Percentiles rank a stretch among this genome's conserved stretches.
phyloP scores from a whole-genome alignment of 805 yeast species.

The Kurtzmaniella cleridarum region DNA sequence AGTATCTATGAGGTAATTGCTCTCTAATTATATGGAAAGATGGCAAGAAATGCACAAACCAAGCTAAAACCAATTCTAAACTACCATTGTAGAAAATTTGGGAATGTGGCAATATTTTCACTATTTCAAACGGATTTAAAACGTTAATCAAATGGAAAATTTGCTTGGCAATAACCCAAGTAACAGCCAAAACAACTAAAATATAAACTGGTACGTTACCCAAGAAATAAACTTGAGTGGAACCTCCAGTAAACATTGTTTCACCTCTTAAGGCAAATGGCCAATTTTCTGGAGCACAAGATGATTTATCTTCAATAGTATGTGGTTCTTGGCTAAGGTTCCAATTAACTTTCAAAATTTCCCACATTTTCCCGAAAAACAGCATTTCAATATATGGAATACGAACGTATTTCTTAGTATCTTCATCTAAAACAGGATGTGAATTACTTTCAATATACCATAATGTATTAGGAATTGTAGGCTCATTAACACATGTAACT shows the following conservation, averaged over 20 bases:
- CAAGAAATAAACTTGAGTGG: constrained; percentile 44
- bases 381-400: constrained; percentile 6
- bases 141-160: constrained; percentile 14
- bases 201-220: constrained; percentile 64
- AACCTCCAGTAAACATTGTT: constrained; percentile 42
- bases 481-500: constrained; percentile 76
- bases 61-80: constrained; percentile 47
- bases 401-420: constrained; percentile 14
- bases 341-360: constrained; percentile 52
- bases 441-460: constrained; percentile 70
- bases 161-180: constrained; percentile 18
- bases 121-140: constrained; percentile 26
- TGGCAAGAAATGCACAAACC: constrained; percentile 54
- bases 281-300: constrained; percentile 59
- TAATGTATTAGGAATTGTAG: constrained; percentile 59
- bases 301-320: constrained; percentile 13
- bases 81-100: constrained; percentile 15
- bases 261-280: constrained; percentile 55
- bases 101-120: constrained; percentile 8
- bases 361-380: constrained; percentile 18
- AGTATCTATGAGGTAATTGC: constrained; percentile 41
- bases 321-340: constrained; percentile 12
- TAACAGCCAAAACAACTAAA: constrained; percentile 31
- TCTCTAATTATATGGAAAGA: constrained; percentile 39
- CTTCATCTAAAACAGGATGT: constrained; percentile 42